Base-by-base conservation (phyloP, 768 basidiomycete genomes). In the Boletus tomentosulus region DNA sequence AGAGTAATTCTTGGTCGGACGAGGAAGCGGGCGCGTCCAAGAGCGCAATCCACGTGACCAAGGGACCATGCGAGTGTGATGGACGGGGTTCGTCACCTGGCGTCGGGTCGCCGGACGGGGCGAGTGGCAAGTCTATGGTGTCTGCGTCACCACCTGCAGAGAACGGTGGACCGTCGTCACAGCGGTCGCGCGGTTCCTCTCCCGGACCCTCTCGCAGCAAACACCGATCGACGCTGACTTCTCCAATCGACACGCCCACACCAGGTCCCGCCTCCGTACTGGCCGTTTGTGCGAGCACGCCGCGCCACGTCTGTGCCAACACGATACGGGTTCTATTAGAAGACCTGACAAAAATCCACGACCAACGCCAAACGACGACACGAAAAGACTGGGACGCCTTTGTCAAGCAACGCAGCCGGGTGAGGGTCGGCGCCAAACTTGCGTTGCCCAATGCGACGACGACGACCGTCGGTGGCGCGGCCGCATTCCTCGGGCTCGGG, bases 331-430 rank as follows among this genome's bases (percentile, higher is more conserved):
- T 71, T n/a, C 73, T 97, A 31, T 77, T 98, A 6, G 78, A 82
- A 19, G 80, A 87, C 66, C 76, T 97, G 45, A 93, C 83, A 5
- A 81, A 81, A 57, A 86, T 90, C 11, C 94, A 98, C 63, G 93
- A 97, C 62, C 72, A 82, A 59, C 82, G 84, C 34, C 93, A 98
- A 63, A 71, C 73, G 1, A 62, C 76, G 9, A 85, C 82, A 57
- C 76, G 85, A 51, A 83, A 82, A 56, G 90, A 89, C 51, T 98
- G 97, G 96, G 92, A 96, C 56, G 79, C 75, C 0, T 98, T 95
- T 66, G 82, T 98, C 16, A 84, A 80, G 57, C 82, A 87, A 59
- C 74, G 87, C 47, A 81, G 70, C 60, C 82, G 79, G 59, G 74
- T 71, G 46, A 74, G 71, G 60, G 57, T 70, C 2, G 60, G 72